Conservation (phyloP, 176 grass and related monocot species). For the Raddia distichophylla region DNA sequence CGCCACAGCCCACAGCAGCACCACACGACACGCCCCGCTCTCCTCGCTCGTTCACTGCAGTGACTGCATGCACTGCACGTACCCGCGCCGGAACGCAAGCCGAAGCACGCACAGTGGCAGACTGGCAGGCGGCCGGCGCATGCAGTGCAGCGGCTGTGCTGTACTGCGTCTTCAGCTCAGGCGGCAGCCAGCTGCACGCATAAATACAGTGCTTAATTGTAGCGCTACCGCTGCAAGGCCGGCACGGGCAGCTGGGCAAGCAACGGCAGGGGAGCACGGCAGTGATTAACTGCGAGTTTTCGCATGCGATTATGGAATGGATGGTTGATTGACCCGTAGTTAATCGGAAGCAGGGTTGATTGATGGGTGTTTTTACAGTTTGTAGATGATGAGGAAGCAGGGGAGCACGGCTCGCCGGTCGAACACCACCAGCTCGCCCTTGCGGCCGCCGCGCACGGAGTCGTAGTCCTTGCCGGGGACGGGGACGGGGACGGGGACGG, state of each 20-base stretch:
- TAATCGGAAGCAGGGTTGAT: constrained; percentile 44
- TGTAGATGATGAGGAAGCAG: constrained; percentile 95
- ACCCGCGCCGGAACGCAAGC: constrained; percentile 26
- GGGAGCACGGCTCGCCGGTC: constrained; percentile 85
- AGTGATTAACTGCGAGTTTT: neutral
- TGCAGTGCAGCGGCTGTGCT: constrained; percentile 33
- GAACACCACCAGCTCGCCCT: constrained; percentile 80
- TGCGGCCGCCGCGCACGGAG: constrained; percentile 54
- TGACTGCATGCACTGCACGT: neutral
- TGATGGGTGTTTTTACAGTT: constrained; percentile 51
- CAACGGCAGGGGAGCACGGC: neutral
- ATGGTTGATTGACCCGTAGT: constrained; percentile 20
- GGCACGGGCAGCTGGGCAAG: neutral
- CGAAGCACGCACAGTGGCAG: constrained; percentile 3
- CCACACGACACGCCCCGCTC: no score
- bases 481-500: neutral
- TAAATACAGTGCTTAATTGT: neutral
- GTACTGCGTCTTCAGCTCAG: neutral
- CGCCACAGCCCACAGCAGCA: neutral
- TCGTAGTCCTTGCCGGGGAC: constrained; percentile 51
- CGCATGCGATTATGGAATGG: constrained; percentile 20
- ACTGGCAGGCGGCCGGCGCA: neutral
- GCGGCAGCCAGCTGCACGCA: neutral
- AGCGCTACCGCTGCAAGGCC: neutral
- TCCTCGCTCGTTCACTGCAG: neutral